Percentiles rank a stretch among this genome's conserved stretches.
phyloP scores from a whole-genome alignment of 768 basidiomycete genomes.

The Termitomyces sp. region DNA sequence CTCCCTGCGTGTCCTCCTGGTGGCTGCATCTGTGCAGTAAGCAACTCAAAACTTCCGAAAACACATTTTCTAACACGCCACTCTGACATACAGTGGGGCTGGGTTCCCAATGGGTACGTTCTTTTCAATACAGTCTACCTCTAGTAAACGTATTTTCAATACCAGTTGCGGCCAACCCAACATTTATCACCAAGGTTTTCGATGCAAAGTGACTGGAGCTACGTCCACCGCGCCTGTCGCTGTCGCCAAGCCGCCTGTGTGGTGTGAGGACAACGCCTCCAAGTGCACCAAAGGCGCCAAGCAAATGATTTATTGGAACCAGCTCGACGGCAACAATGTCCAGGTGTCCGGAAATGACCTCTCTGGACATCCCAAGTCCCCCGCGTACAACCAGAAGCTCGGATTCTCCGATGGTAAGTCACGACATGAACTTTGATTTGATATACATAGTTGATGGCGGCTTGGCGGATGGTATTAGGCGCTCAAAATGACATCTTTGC shows the following conservation, averaged over 20 bases:
- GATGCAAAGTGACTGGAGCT: constrained; percentile 46
- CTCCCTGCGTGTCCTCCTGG: constrained; percentile 47
- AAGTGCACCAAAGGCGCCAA: constrained; percentile 47
- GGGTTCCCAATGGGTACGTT: constrained; percentile 43
- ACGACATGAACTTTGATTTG: not conserved
- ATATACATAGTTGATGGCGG: not conserved
- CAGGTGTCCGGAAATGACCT: constrained; percentile 36
- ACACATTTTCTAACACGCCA: not conserved
- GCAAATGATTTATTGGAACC: constrained; percentile 57
- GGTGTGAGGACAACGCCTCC: constrained; percentile 45
- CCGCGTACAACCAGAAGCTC: constrained; percentile 45
- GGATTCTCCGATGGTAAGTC: constrained; percentile 44
- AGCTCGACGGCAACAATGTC: constrained; percentile 46
- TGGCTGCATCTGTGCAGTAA: constrained; percentile 52
- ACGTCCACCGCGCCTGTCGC: constrained; percentile 37
- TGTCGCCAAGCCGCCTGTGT: constrained; percentile 40
- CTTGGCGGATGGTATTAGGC: constrained; percentile 22
- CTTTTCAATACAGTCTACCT: not conserved
- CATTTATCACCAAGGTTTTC: constrained; percentile 45
- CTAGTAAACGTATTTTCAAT: not conserved
- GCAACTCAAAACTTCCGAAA: constrained; percentile 13
- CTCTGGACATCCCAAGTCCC: constrained; percentile 36
- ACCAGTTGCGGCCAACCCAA: constrained; percentile 50
- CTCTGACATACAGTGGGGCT: constrained; percentile 44
- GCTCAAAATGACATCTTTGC: constrained; percentile 43